Conservation (phyloP, 1,284 basidiomycete genomes). For the Xanthoconium separans region DNA sequence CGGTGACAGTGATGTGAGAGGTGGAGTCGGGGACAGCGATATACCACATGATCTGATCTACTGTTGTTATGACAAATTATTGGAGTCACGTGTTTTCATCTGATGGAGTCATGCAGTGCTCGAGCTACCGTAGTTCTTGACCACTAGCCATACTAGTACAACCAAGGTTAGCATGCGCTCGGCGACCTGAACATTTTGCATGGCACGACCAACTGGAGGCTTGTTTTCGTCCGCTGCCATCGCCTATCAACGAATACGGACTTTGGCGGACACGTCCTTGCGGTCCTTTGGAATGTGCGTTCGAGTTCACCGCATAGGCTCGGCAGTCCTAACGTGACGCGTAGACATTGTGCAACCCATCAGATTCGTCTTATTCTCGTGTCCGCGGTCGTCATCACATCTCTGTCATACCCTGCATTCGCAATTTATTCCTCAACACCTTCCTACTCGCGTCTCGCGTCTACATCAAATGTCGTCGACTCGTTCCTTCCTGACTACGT, state of each 20-base stretch:
- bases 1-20: conserved; percentile 13
- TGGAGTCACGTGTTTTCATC: not conserved
- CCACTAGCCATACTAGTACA: not conserved
- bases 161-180: conserved; percentile 21
- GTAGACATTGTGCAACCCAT: conserved; percentile 81
- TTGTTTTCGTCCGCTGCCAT: conserved; percentile 17
- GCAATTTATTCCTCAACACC: conserved; percentile 78
- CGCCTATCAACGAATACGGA: conserved; percentile 38
- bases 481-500: conserved; percentile 55
- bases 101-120: too few relatives aligned
- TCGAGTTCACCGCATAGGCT: not conserved
- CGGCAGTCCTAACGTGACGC: conserved; percentile 16
- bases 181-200: conserved; percentile 18
- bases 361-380: conserved; percentile 94
- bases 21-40: not conserved
- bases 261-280: conserved; percentile 53
- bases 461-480: conserved; percentile 58
- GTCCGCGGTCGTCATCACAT: conserved; percentile 93
- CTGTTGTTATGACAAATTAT: not conserved
- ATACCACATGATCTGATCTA: conserved; percentile 24
- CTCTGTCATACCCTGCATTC: conserved; percentile 90
- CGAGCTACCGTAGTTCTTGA: not conserved
- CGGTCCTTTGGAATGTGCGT: conserved; percentile 76
- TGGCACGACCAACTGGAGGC: conserved; percentile 22
- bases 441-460: conserved; percentile 57